Conservation (phyloP, 257 asterid species). For the Cordia subcordata region DNA sequence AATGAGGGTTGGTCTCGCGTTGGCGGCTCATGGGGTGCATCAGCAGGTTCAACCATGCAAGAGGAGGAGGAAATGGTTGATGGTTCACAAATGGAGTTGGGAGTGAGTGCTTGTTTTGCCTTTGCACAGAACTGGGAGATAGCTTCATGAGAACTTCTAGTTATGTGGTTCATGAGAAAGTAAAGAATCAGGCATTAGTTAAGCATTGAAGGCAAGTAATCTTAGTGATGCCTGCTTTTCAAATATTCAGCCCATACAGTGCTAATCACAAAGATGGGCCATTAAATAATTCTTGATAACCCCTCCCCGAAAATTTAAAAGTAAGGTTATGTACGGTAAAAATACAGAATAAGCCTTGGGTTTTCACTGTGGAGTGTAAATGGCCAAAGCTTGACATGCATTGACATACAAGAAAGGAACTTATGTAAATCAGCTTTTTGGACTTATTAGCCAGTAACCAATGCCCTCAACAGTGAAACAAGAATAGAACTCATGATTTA, state of each 20-base stretch:
- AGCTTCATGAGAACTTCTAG: slow-evolving; percentile 11
- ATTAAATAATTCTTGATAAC: too few relatives aligned
- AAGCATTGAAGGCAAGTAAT: slow-evolving; percentile 41
- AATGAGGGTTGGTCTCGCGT: slow-evolving; percentile 39
- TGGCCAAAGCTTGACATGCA: too few relatives aligned
- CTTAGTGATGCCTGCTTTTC: slow-evolving; percentile 23
- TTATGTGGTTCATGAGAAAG: slow-evolving; percentile 16
- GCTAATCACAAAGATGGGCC: too few relatives aligned
- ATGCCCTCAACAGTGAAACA: too few relatives aligned
- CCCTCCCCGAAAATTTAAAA: too few relatives aligned
- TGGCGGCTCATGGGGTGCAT: slow-evolving; percentile 15
- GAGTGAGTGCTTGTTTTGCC: not conserved
- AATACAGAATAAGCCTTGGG: too few relatives aligned
- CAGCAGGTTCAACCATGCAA: slow-evolving; percentile 3
- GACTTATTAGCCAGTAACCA: too few relatives aligned
- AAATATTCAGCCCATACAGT: not conserved
- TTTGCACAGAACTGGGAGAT: not conserved
- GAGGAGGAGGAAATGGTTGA: slow-evolving; percentile 2
- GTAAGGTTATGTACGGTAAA: too few relatives aligned
- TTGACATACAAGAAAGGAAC: too few relatives aligned
- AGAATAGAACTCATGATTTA: too few relatives aligned
- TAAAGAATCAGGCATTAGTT: slow-evolving; percentile 30
- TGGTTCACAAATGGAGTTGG: not conserved
- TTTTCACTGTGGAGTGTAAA: too few relatives aligned
- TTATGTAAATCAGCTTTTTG: too few relatives aligned